phyloP scores from a whole-genome alignment of 108 stramenopile species.

The Discostella pseudostelligera region DNA sequence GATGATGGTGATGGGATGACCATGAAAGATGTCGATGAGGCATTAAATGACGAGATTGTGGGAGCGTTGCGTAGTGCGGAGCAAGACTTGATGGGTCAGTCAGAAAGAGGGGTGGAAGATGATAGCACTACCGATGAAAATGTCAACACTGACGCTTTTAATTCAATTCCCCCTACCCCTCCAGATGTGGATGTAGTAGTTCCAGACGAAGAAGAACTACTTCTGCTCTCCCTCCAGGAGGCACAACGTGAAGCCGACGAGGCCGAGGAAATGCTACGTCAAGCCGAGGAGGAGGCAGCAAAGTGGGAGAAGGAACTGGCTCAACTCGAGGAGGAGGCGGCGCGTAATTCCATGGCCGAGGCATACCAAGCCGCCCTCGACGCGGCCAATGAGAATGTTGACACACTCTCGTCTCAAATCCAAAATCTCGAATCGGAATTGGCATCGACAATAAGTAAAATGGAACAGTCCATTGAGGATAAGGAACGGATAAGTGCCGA shows the following conservation, averaged over 20 bases:
- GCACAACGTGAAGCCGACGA: conserved; percentile 26
- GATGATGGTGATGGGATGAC: neutral
- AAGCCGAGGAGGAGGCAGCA: conserved; percentile 23
- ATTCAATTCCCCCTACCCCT: neutral
- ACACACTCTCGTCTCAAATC: conserved; percentile 27
- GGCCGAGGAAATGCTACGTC: conserved; percentile 9
- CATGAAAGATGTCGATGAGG: conserved; percentile 25
- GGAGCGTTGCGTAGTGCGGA: conserved; percentile 22
- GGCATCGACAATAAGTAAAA: conserved; percentile 2
- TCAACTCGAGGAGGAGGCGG: neutral
- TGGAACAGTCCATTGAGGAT: conserved; percentile 29
- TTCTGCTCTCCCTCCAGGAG: conserved; percentile 9
- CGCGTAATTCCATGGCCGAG: conserved; percentile 24
- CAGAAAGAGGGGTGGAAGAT: neutral
- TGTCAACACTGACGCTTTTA: conserved; percentile 20
- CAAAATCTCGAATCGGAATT: conserved; percentile 32
- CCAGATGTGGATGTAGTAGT: neutral
- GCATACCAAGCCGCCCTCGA: conserved; percentile 38
- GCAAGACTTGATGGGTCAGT: neutral
- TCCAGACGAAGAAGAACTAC: conserved; percentile 1
- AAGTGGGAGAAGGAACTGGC: conserved; percentile 19
- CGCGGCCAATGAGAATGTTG: conserved; percentile 41
- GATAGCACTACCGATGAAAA: conserved; percentile 10
- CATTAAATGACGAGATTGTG: conserved; percentile 17
- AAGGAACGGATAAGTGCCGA: conserved; percentile 42